phyloP scores from a whole-genome alignment of 2,329 filamentous ascomycete genomes.

The Rutstroemia sp. region DNA sequence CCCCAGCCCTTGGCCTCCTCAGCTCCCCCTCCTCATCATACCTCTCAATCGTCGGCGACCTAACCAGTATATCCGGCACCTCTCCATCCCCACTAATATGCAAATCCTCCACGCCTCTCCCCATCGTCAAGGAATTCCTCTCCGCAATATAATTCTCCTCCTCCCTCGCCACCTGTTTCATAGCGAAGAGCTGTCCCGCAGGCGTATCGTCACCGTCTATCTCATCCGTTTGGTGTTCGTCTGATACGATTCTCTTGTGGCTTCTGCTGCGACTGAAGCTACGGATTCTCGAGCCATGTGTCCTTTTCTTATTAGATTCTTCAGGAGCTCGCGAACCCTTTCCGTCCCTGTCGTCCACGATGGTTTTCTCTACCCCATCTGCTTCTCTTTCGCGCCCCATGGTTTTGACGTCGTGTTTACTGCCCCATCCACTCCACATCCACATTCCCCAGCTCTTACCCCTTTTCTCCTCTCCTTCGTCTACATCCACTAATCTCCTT shows the following conservation, averaged over 20 bases:
- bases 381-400: slow-evolving; percentile 52
- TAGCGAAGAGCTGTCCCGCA: slow-evolving; percentile 37
- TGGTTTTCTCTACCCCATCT: slow-evolving; percentile 28
- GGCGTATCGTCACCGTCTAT: slow-evolving; percentile 34
- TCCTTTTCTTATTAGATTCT: slow-evolving; percentile 16
- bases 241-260: slow-evolving; percentile 39
- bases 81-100: background rate
- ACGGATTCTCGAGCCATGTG: slow-evolving; percentile 8
- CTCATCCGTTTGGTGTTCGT: slow-evolving; percentile 42
- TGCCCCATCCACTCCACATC: slow-evolving; percentile 83
- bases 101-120: background rate
- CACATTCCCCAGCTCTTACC: slow-evolving; percentile 67
- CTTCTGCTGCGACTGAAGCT: slow-evolving; percentile 34
- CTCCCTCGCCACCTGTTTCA: slow-evolving; percentile 31
- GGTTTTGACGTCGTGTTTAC: slow-evolving; percentile 76
- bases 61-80: slow-evolving; percentile 10
- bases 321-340: slow-evolving; percentile 32
- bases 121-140: slow-evolving; percentile 4
- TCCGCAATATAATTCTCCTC: slow-evolving; percentile 28
- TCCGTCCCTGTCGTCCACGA: slow-evolving; percentile 35
- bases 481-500: slow-evolving; percentile 45
- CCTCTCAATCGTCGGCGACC: slow-evolving; percentile 12
- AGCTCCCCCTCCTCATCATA: slow-evolving; percentile 38
- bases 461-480: slow-evolving; percentile 43
- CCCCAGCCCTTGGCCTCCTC: slow-evolving; percentile 59